Evolutionary conservation across 257 asterid genomes (phyloP), one percentile per base, ranked within the genome.

Genomic region (Nyctanthes arbortristis): DNA sequence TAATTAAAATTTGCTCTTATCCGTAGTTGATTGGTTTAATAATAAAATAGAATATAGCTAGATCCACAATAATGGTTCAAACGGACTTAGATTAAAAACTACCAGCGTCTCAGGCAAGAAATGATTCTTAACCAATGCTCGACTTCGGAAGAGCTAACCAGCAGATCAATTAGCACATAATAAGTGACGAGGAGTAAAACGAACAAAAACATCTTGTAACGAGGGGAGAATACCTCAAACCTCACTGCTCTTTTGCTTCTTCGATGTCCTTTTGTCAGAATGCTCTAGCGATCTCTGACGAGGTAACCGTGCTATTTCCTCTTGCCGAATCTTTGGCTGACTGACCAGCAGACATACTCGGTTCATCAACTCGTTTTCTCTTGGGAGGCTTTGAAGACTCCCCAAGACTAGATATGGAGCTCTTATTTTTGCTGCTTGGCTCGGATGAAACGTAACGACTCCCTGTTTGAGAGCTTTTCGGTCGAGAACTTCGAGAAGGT

Each of bases 261-360:
- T 89, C 13, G 78, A 70, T 61, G 76, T 85, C 66, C 68, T 71
- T 64, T 80, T 84, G 65, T 66, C 79, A 25, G 88, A 65, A 73
- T 82, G 86, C 54, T 75, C 86, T 61, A 61, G 9, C 13, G 91
- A 77, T 4, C 83, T n/a, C 91, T 28, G 80, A 49, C 29, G 88
- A 76, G 45, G 90, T 76, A 67, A 84, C 82, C 3, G 66, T 81
- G 49, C 92, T 84, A 13, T 32, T 71, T 59, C 81, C 82, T 72
- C 57, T 84, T 29, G 82, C 88, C 0, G 93, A 88, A 74, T 77
- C 83, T 66, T 78, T 82, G 24, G 72, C 49, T 22, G 90, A 83
- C 59, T 70, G 82, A 37, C 63, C 68, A 27, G 43, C 31, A 55
- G 84, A 59, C 70, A 72, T 75, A 24, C 59, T 60, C 67, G 73